Evolutionary conservation across 805 yeast species (phyloP), one percentile per base, ranked within the genome.

Genomic region (Ogataea methylovora): DNA sequence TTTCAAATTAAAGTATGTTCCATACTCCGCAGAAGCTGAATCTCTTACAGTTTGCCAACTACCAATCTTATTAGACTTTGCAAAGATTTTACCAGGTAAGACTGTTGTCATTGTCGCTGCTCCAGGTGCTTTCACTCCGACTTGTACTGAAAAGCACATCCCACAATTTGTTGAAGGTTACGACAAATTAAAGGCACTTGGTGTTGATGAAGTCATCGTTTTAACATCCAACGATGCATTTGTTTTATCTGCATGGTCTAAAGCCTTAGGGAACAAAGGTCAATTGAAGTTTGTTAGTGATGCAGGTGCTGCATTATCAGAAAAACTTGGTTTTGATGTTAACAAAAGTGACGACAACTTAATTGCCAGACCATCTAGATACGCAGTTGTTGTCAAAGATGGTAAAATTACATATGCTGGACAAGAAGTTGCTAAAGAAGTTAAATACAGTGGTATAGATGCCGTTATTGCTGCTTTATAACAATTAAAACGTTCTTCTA

Each of bases 351-450:
- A 67, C 16, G 63, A 53, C 35, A 84, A 75, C 19, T 56, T 74
- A 42, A 77, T 79, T 17, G 52, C 60, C 38, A 71, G 88, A 62
- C 73, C 84, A 35, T 65, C 68, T 43, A 74, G 95, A 61, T 84
- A 76, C 61, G 86, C 90, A 29, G 62, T 80, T 38, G 65, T 86
- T 41, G 76, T 83, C 34, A 77, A 75, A 34, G 50, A 56, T 29
- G 60, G 60, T 23, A 38, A 39, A 15, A 45, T 58, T 35, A 41
- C 42, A 24, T 60, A 61, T 37, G 35, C 48, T 13, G 76, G 71
- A 42, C 58, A 56, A 39, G 79, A 73, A 56, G 62, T 58, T 24
- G 49, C 43, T n/a, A 38, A 32, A 29, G 72, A 54, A 28, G 71
- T 70, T 31, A 49, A 61, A 29, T 71, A 65, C 34, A 64, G 72